Base-by-base conservation (phyloP, 2,329 filamentous ascomycete species). In the Coleophoma eucalyptorum region DNA sequence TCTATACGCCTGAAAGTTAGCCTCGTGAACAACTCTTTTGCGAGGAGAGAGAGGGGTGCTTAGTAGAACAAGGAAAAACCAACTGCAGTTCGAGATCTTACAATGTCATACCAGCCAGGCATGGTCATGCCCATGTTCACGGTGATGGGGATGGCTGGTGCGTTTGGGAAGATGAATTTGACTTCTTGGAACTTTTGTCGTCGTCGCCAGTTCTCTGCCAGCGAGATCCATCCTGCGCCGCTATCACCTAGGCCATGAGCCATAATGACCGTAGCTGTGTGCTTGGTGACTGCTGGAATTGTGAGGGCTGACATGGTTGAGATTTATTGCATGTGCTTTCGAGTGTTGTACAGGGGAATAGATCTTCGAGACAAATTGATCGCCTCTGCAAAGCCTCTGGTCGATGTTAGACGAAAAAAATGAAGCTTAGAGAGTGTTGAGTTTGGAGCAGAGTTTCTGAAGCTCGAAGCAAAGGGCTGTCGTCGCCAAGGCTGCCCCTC, bases 231-330 rank as follows among this genome's bases (percentile, higher is more conserved):
- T 59, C 89, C 89, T 58, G 81, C 76, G 41, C 87, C 89, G 31
- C 78, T 87, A 67, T 97, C 94, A 56, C 94, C 94, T 37, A 99
- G 77, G 13, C 94, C 94, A 69, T 99, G 94, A 48, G 89, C 80
- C 71, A 97, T 91, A 63, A 99, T 97, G 62, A 97, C 87, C 3
- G 93, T 97, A 20, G 91, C 91, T 35, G 94, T 97, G 72, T 97
- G 94, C 65, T 83, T 83, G 66, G 82, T 88, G 33, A 89, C 74
- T 38, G 92, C 89, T 26, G 90, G 89, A 53, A 96, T 84, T 18
- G 94, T 78, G 49, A 94, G 75, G 13, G 84, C 51, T 20, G 57
- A 38, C 65, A 67, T 65, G 43, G 50, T 57, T 26, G 35, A 35
- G 40, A 44, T 15, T 49, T 11, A 35, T 10, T 46, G 26, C 43